Evolutionary conservation across 306 rosid genomes (phyloP).

Genomic region (Urtica urens): DNA sequence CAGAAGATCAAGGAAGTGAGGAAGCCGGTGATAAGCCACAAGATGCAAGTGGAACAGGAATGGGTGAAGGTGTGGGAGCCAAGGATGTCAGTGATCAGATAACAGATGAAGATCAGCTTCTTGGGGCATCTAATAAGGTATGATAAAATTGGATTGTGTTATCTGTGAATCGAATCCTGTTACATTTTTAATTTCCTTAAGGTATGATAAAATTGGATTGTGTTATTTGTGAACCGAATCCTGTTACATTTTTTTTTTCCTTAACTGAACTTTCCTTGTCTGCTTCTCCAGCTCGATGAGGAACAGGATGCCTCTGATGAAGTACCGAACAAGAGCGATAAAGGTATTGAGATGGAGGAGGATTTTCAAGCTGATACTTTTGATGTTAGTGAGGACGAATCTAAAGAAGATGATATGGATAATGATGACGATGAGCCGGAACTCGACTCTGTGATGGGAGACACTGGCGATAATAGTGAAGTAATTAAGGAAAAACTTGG

Average conservation of each 20-base stretch:
- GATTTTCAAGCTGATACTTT: conserved; percentile 61
- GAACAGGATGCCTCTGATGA: conserved; percentile 45
- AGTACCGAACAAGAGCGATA: conserved; percentile 42
- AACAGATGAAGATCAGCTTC: conserved; percentile 80
- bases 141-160: neutral
- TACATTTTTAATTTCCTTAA: neutral
- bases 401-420: conserved; percentile 56
- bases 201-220: neutral
- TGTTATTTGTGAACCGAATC: neutral
- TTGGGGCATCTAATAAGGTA: conserved; percentile 67
- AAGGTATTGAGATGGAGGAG: conserved; percentile 81
- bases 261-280: conserved; percentile 10
- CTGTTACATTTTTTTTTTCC: neutral
- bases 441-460: conserved; percentile 61
- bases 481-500: conserved; percentile 57
- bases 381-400: conserved; percentile 74
- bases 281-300: conserved; percentile 35
- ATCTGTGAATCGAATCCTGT: neutral
- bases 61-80: conserved; percentile 78
- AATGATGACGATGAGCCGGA: conserved; percentile 43
- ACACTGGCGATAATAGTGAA: conserved; percentile 57
- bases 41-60: conserved; percentile 67
- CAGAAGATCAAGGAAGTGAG: conserved; percentile 45
- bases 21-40: conserved; percentile 30
- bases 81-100: conserved; percentile 89